Evolutionary conservation across 257 asterid genomes (phyloP), one percentile per base, ranked within the genome.

Genomic region (Coffea eugenioides): DNA sequence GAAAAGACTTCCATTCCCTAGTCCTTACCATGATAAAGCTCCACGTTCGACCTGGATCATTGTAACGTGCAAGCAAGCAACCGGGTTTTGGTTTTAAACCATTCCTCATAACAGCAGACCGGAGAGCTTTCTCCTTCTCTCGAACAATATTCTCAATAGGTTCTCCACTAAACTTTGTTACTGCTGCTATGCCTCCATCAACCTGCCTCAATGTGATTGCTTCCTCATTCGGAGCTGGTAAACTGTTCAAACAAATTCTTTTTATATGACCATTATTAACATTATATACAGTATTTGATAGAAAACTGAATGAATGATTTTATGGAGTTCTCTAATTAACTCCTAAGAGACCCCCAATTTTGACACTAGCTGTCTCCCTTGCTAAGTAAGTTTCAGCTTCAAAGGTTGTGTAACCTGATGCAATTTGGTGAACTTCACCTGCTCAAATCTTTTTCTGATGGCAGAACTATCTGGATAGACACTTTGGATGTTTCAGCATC

Each of bases 101-200:
- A 23, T 91, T 94, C 65, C 59, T 81, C 0, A 82, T 54, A 71
- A 95, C 88, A 66, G 75, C 75, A 12, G 88, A 81, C 66, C 97
- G 79, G 69, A 95, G 78, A 52, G 67, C 79, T 69, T 88, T 90
- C 83, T 91, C 98, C 85, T 90, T 95, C 76, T 92, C 91, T 21
- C 25, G 84, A 71, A 88, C 93, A 79, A 86, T 79, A 51, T 90
- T 90, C 81, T 95, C 98, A 0, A 76, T 73, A 77, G 97, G 94
- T 83, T 90, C 89, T 46, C 98, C 98, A 52, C 98, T 93, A 92
- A 95, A 95, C 73, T 88, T 95, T 39, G 82, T 57, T 21, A 88
- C 97, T 67, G 97, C 98, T 71, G 98, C 98, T 70, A 90, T 79
- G 31, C 97, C 97, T 56, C 92, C 97, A 86, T 93, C 94, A 57